Conservation (phyloP, 257 asterid genomes). For the Ilex aquifolium region DNA sequence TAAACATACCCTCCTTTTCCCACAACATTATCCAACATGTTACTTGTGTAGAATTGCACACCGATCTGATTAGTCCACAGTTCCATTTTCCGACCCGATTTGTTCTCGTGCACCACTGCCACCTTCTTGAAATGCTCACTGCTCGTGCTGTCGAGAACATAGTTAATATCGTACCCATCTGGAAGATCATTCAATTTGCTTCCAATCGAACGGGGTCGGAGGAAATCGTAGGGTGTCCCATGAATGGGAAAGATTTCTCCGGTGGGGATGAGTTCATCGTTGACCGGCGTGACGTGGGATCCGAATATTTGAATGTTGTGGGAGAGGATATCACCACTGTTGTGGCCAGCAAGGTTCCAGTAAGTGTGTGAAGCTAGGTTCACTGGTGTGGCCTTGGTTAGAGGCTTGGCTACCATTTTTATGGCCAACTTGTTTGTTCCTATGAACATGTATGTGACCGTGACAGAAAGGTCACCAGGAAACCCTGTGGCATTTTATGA, state of each 20-base stretch:
- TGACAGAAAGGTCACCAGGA: slow-evolving; percentile 54
- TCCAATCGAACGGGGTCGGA: slow-evolving; percentile 36
- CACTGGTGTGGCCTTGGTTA: slow-evolving; percentile 60
- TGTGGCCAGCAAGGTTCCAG: slow-evolving; percentile 76
- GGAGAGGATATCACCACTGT: slow-evolving; percentile 52
- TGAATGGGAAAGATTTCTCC: slow-evolving; percentile 42
- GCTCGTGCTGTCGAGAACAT: slow-evolving; percentile 36
- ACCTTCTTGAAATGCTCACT: slow-evolving; percentile 32
- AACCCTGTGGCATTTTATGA: slow-evolving; percentile 38
- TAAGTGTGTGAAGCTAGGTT: slow-evolving; percentile 80
- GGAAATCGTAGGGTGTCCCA: slow-evolving; percentile 63
- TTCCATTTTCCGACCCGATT: slow-evolving; percentile 75
- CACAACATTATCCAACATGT: slow-evolving; percentile 37
- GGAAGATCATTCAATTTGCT: slow-evolving; percentile 35
- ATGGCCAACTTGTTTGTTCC: slow-evolving; percentile 38
- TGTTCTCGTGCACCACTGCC: slow-evolving; percentile 37
- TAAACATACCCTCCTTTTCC: slow-evolving; percentile 65
- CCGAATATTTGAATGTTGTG: slow-evolving; percentile 53
- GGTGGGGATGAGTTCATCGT: slow-evolving; percentile 60
- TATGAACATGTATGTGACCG: slow-evolving; percentile 53
- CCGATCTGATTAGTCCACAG: slow-evolving; percentile 77
- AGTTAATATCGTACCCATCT: slow-evolving; percentile 70
- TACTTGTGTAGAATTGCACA: slow-evolving; percentile 68
- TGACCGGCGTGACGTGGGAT: slow-evolving; percentile 55
- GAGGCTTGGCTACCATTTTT: slow-evolving; percentile 57